Conservation (phyloP, 495 filamentous ascomycete species). For the Geopyxis carbonaria region DNA sequence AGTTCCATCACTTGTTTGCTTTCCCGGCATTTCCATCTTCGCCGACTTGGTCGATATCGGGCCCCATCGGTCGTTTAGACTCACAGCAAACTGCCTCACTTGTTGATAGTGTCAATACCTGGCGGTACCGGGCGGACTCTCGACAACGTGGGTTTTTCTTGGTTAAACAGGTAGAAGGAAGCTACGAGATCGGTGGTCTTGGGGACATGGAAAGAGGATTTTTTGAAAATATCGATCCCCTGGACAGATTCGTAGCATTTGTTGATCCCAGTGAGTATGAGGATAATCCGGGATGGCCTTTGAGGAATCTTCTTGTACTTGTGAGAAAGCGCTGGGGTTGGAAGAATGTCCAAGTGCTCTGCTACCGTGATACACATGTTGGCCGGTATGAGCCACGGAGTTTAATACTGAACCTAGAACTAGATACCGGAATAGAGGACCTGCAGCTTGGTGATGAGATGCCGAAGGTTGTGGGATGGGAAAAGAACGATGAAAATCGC, state of each 20-base stretch:
- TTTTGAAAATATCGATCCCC: conserved; percentile 48
- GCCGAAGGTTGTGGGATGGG: conserved; percentile 91
- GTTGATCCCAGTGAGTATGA: conserved; percentile 83
- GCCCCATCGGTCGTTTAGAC: conserved; percentile 36
- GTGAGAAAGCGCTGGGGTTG: conserved; percentile 68
- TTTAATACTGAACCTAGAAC: conserved; percentile 49
- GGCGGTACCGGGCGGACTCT: conserved; percentile 61
- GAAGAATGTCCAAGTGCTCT: conserved; percentile 63
- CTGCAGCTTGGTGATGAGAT: conserved; percentile 28
- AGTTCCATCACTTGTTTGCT: conserved; percentile 85
- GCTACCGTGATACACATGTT: conserved; percentile 68
- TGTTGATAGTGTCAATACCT: conserved; percentile 65
- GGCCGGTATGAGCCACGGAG: conserved; percentile 63
- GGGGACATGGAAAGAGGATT: conserved; percentile 71
- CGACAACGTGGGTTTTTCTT: conserved; percentile 89
- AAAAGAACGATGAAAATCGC: conserved; percentile 61
- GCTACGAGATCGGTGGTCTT: conserved; percentile 60
- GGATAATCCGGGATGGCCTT: conserved; percentile 74
- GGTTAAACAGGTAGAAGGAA: conserved; percentile 42
- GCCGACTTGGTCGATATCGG: conserved; percentile 47
- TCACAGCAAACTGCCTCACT: conserved; percentile 52
- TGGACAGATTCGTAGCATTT: conserved; percentile 69
- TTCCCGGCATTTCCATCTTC: conserved; percentile 86
- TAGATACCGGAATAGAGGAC: conserved; percentile 20
- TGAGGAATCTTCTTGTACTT: conserved; percentile 75